These are phyloP conservation scores for Paraphoma chrysanthemicola DNA, from an alignment of 2,329 filamentous ascomycete genomes.

Conservation along the genomic window DNA sequence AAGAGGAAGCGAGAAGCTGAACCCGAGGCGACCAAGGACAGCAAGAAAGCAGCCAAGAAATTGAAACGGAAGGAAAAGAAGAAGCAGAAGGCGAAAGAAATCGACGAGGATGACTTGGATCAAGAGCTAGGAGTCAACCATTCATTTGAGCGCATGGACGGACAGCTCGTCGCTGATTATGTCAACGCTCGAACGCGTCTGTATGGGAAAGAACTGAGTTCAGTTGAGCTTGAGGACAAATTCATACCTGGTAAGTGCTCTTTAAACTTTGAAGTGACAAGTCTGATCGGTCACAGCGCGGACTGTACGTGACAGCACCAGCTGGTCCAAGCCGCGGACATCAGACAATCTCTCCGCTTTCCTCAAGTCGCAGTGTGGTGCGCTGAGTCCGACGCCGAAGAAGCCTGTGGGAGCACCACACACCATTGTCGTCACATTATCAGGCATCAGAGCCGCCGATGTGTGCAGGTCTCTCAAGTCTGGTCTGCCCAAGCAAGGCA, in stretches of 20 bases:
- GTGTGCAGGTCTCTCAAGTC: conserved; percentile 80
- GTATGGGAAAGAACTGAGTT: conserved; percentile 81
- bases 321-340: conserved; percentile 70
- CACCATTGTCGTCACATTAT: conserved; percentile 85
- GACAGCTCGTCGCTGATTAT: conserved; percentile 82
- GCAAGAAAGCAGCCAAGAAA: conserved; percentile 46
- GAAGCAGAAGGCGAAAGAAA: conserved; percentile 64
- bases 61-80: conserved; percentile 62
- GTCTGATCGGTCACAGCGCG: conserved; percentile 60
- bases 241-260: conserved; percentile 71
- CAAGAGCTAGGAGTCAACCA: conserved; percentile 70
- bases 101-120: conserved; percentile 65
- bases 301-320: conserved; percentile 80
- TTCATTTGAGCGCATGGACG: conserved; percentile 82
- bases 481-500: conserved; percentile 42
- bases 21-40: conserved; percentile 36
- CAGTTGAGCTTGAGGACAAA: conserved; percentile 83
- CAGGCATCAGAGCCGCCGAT: conserved; percentile 86
- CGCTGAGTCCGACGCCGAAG: conserved; percentile 67
- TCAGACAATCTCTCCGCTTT: conserved; percentile 80
- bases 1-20: conserved; percentile 53
- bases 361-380: conserved; percentile 70
- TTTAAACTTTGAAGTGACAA: background rate
- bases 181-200: conserved; percentile 78
- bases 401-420: conserved; percentile 70